Conservation (phyloP, 1,139 yeast species). For the Geotrichum armillariae region DNA sequence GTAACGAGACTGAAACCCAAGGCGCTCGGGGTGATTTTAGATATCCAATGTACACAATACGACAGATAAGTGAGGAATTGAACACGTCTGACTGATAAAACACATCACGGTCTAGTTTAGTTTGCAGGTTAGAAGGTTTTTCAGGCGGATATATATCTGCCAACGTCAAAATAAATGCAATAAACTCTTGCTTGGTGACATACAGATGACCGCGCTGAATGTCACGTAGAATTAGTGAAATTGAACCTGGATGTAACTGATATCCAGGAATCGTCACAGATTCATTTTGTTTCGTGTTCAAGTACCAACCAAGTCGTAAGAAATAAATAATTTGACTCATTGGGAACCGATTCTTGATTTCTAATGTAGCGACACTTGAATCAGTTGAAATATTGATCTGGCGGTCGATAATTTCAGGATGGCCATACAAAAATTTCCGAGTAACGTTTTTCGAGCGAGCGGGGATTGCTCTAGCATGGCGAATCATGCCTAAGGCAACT, state of each 20-base stretch:
- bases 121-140: background rate
- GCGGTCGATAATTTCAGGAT: background rate
- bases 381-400: background rate
- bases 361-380: background rate
- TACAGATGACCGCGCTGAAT: slow-evolving; percentile 9
- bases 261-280: slow-evolving; percentile 1
- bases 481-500: slow-evolving; percentile 9
- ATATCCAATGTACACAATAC: slow-evolving; percentile 10
- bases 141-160: slow-evolving; percentile 12
- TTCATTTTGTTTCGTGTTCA: background rate
- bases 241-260: slow-evolving; percentile 11
- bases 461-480: background rate
- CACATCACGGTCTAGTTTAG: background rate
- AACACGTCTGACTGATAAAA: slow-evolving; percentile 9
- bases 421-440: background rate
- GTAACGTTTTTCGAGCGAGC: background rate
- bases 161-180: slow-evolving; percentile 3
- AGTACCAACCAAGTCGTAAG: slow-evolving; percentile 8
- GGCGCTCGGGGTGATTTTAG: slow-evolving; percentile 12
- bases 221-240: slow-evolving; percentile 8
- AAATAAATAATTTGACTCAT: slow-evolving; percentile 8
- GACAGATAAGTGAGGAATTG: slow-evolving; percentile 4
- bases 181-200: slow-evolving; percentile 3
- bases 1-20: slow-evolving; percentile 6
- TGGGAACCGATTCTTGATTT: background rate